Conservation (phyloP, 331 rosid species). For the Phaseolus coccineus region DNA sequence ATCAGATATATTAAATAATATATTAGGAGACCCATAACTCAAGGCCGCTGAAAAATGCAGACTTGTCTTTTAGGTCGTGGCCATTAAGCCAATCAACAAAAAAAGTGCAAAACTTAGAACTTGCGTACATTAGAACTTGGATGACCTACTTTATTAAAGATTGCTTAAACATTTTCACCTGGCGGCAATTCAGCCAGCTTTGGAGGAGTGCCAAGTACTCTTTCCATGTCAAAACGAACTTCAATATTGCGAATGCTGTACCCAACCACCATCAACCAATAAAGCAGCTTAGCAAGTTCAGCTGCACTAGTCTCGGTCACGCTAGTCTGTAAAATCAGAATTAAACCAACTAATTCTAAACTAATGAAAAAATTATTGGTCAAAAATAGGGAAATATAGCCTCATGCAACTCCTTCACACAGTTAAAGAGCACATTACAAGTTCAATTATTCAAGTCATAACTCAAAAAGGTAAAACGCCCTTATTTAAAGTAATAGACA, state of each 20-base stretch:
- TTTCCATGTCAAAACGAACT: constrained; percentile 96
- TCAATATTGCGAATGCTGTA: constrained; percentile 96
- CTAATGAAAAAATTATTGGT: constrained; percentile 15
- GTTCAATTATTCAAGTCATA: constrained; percentile 24
- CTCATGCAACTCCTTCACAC: constrained; percentile 16
- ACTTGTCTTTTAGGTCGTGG: constrained; percentile 40
- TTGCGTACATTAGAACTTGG: constrained; percentile 11
- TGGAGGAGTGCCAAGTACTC: constrained; percentile 87
- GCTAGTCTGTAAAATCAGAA: constrained; percentile 64
- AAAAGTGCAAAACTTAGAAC: constrained; percentile 32
- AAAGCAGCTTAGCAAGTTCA: constrained; percentile 89
- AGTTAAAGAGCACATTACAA: constrained; percentile 2
- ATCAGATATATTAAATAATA: constrained; percentile 10
- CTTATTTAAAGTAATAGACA: not conserved
- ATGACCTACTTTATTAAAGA: not conserved
- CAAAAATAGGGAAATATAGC: not conserved
- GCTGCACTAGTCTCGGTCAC: constrained; percentile 78
- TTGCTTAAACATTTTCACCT: constrained; percentile 70
- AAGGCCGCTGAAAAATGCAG: constrained; percentile 41
- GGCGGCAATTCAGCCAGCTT: constrained; percentile 95
- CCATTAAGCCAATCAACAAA: constrained; percentile 35
- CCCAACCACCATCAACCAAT: constrained; percentile 97
- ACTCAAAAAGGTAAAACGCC: constrained; percentile 7
- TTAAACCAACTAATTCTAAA: constrained; percentile 23
- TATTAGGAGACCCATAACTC: constrained; percentile 21